Base-by-base conservation (phyloP, 2,329 filamentous ascomycete species). In the Exophiala phaeomuriformis region DNA sequence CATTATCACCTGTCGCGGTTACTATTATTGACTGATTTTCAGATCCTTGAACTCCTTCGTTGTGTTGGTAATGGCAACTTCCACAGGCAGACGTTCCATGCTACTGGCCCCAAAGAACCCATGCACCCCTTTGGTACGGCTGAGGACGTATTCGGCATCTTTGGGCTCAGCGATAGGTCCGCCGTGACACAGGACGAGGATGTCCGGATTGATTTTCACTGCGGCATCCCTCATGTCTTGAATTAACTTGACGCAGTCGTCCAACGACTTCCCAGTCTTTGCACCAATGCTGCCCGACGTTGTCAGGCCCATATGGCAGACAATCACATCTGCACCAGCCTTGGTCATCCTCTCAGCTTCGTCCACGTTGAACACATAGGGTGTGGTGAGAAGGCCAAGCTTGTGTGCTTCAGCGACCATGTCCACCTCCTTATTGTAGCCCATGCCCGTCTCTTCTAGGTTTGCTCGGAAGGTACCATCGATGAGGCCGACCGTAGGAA, bases 361-460 rank as follows among this genome's bases (percentile, higher is more conserved):
- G 0, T 80, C 77, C 1, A 76, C 72, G 46, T 75, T 80, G 69
- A 87, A 88, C 1, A 84, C 83, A 60, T 88, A 88, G 0, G 84
- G 84, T 4, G 83, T 83, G 0, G 84, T 88, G 10, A 88, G 67
- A 12, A 87, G 68, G 30, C 77, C 82, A 68, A 84, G 68, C 40
- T 75, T 69, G 42, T 75, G 77, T 1, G 85, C 84, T n/a, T 73
- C 63, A 6, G 73, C 72, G 43, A 88, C 76, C 75, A 86, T 80
- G 47, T 83, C 81, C 1, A 88, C 83, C 64, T 88, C 84, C 5
- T 75, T 69, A 10, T 76, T 77, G 63, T 82, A 88, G 1, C 80
- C 79, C 83, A 88, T 88, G 5, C 80, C 83, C 1, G 84, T 87
- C 66, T 86, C 83, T 64, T 88, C 85, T 1, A 88, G 73, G 59